Conservation (phyloP, 2,329 filamentous ascomycete species). For the Colletotrichum coccodes region DNA sequence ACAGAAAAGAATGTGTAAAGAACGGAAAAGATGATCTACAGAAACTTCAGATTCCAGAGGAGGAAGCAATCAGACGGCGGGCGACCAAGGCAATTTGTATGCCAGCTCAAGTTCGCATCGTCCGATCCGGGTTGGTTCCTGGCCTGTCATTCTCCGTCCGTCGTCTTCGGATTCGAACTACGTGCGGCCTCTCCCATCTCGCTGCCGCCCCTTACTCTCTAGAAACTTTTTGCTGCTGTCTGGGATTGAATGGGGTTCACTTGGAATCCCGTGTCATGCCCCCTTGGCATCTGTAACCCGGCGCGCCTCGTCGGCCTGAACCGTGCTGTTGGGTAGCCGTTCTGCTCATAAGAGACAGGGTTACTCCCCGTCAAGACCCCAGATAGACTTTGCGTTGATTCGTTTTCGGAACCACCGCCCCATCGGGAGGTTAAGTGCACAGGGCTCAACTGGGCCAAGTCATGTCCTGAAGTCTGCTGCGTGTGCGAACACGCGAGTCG, state of each 20-base stretch:
- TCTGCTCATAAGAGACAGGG: constrained; percentile 10
- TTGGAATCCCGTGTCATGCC: constrained; percentile 14
- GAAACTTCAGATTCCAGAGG: not conserved
- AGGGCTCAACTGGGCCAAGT: not conserved
- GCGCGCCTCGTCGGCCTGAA: constrained; percentile 15
- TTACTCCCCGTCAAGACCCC: constrained; percentile 1
- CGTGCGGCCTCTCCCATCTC: not conserved
- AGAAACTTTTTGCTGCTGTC: constrained; percentile 27
- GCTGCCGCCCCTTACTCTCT: constrained; percentile 18
- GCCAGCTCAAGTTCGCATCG: not conserved
- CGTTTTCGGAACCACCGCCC: constrained; percentile 27
- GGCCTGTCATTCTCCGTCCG: not conserved
- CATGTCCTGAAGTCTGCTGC: not conserved
- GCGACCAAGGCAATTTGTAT: constrained; percentile 17
- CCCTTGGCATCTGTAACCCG: constrained; percentile 24
- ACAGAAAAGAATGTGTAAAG: constrained; percentile 21
- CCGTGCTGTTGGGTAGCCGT: constrained; percentile 12
- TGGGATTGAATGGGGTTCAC: constrained; percentile 28
- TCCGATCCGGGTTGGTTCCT: constrained; percentile 12
- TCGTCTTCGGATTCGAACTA: not conserved
- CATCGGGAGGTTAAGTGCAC: not conserved
- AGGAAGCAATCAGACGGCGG: not conserved
- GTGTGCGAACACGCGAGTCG: not conserved
- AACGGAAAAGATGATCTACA: constrained; percentile 24
- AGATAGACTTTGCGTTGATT: constrained; percentile 26